A percentile compares a stretch with the other conserved stretches of the same genome.
Evolutionary conservation across 2,329 filamentous ascomycete species (phyloP).

Genomic region (Fusarium musae): DNA sequence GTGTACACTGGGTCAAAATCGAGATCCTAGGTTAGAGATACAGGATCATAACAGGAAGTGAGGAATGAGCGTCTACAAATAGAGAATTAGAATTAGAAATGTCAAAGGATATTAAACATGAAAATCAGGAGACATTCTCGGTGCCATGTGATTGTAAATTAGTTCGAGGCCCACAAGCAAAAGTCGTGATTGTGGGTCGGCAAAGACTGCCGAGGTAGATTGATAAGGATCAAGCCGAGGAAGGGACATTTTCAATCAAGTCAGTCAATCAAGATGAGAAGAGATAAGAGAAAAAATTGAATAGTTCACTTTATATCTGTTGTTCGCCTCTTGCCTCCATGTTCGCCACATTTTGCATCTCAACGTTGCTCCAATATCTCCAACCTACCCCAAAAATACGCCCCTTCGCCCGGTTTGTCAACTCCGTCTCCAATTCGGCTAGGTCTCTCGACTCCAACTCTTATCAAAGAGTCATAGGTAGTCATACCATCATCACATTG

Average conservation of each 20-base stretch:
- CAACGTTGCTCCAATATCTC: not conserved
- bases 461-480: too few relatives aligned
- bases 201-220: not conserved
- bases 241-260: not conserved
- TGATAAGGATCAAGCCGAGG: not conserved
- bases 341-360: not conserved
- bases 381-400: not conserved
- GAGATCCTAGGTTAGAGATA: accelerated
- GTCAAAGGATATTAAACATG: not conserved
- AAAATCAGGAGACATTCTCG: not conserved
- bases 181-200: not conserved
- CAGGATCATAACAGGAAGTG: too few relatives aligned
- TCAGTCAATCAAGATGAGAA: not conserved
- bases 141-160: constrained; percentile 1
- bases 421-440: not conserved
- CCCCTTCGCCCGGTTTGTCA: not conserved
- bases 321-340: not conserved
- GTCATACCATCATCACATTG: too few relatives aligned
- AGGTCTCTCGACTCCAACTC: not conserved
- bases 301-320: too few relatives aligned
- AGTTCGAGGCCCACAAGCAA: not conserved
- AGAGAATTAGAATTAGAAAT: not conserved
- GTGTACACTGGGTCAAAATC: accelerated
- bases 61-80: not conserved
- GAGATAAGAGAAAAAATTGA: not conserved